Percentiles rank a stretch among this genome's conserved stretches.
Evolutionary conservation across 805 yeast genomes (phyloP).

Genomic region (Cyberlindnera maclurae): DNA sequence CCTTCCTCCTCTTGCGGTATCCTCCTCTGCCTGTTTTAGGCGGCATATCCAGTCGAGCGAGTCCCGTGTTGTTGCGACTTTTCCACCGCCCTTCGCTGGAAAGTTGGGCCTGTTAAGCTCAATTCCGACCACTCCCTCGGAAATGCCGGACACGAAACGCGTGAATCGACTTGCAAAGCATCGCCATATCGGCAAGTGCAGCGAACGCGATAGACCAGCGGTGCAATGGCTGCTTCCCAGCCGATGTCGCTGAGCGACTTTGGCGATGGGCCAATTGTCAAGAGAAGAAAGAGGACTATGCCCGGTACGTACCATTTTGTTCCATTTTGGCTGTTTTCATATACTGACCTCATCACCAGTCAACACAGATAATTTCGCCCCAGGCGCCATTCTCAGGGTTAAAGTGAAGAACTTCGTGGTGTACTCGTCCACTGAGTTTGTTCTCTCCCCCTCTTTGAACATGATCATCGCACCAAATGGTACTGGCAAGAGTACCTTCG

Average conservation of each 20-base stretch:
- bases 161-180: no score
- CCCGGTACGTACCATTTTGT: conserved; percentile 3
- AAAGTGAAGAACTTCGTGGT: conserved; percentile 63
- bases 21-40: conserved; percentile 14
- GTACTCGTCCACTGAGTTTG: conserved; percentile 60
- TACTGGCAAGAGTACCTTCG: conserved; percentile 87
- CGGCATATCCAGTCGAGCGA: conserved; percentile 12
- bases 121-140: background rate
- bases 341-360: background rate
- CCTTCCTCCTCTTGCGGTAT: conserved; percentile 13
- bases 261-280: conserved; percentile 6
- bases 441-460: conserved; percentile 75
- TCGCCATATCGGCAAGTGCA: no score
- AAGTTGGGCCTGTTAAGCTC: no score
- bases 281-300: conserved; percentile 5
- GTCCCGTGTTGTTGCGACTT: background rate
- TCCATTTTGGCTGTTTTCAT: background rate
- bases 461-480: conserved; percentile 97
- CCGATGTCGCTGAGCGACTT: conserved; percentile 10
- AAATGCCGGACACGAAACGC: background rate
- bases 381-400: conserved; percentile 46
- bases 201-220: no score
- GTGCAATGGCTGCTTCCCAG: background rate
- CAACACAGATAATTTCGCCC: conserved; percentile 25
- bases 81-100: no score